A percentile compares a stretch with the other conserved stretches of the same genome.
Conservation (phyloP, 2,329 filamentous ascomycete genomes). For the Aspergillus alliaceus region DNA sequence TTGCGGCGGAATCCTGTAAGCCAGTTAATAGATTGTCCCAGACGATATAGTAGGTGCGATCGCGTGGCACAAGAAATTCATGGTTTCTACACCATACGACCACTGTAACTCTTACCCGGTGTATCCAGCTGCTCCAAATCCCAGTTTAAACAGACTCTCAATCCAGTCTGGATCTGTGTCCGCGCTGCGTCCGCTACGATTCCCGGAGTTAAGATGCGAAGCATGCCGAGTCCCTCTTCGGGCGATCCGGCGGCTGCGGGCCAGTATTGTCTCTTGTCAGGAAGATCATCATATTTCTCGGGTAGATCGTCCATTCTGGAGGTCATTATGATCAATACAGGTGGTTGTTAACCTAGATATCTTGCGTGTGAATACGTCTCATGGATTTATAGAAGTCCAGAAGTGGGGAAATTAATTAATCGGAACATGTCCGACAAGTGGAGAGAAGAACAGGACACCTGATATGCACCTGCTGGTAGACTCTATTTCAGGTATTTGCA, state of each 20-base stretch:
- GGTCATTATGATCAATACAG: constrained; percentile 16
- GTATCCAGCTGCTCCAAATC: constrained; percentile 56
- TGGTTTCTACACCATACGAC: no score
- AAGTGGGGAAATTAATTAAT: constrained; percentile 6
- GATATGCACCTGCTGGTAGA: background rate
- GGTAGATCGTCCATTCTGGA: constrained; percentile 25
- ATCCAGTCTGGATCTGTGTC: constrained; percentile 54
- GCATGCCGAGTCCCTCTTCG: constrained; percentile 57
- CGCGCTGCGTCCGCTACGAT: constrained; percentile 52
- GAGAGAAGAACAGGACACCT: background rate
- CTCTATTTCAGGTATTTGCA: background rate
- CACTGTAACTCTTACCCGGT: constrained; percentile 23
- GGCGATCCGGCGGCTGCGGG: constrained; percentile 44
- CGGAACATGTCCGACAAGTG: constrained; percentile 9
- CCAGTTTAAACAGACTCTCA: constrained; percentile 58
- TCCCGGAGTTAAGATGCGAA: constrained; percentile 54
- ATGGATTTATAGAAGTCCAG: background rate
- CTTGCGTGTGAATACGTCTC: background rate
- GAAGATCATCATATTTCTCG: constrained; percentile 43
- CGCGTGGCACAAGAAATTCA: no score
- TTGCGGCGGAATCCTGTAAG: constrained; percentile 52
- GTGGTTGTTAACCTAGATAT: background rate
- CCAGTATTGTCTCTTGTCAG: constrained; percentile 53
- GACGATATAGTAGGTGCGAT: no score
- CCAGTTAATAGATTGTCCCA: background rate